Percentiles rank a stretch among this genome's conserved stretches.
Evolutionary conservation across 257 asterid genomes (phyloP).

Genomic region (Petunia axillaris): DNA sequence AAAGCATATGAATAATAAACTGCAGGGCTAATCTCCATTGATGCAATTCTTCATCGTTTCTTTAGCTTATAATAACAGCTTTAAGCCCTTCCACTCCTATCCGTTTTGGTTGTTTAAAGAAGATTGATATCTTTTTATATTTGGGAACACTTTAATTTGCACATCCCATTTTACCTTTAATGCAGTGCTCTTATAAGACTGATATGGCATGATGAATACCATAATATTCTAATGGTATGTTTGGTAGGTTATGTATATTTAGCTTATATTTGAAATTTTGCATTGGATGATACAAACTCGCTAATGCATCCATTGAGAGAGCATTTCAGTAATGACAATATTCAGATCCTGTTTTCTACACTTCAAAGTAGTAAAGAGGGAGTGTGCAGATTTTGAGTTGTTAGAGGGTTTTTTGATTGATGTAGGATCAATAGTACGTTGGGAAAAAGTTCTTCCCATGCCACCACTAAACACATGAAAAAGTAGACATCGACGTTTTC

Average conservation of each 20-base stretch:
- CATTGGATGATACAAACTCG: too few relatives aligned
- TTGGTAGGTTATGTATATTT: conserved; percentile 4
- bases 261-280: neutral
- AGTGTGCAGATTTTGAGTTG: neutral
- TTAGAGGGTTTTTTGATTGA: neutral
- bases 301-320: too few relatives aligned
- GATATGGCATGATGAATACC: neutral
- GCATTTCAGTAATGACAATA: neutral
- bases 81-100: neutral
- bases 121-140: conserved; percentile 10
- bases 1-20: neutral
- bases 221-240: neutral
- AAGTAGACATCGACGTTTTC: too few relatives aligned
- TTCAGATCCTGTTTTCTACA: conserved; percentile 4
- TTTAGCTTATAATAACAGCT: conserved; percentile 23
- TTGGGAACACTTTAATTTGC: conserved; percentile 1
- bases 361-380: conserved; percentile 1
- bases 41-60: conserved; percentile 18
- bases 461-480: too few relatives aligned
- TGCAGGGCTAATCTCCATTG: neutral
- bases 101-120: neutral
- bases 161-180: conserved; percentile 18
- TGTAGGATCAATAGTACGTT: too few relatives aligned
- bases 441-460: too few relatives aligned
- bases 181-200: conserved; percentile 2